Evolutionary conservation across 805 yeast species (phyloP).

Genomic region (Zygotorulaspora sp.): DNA sequence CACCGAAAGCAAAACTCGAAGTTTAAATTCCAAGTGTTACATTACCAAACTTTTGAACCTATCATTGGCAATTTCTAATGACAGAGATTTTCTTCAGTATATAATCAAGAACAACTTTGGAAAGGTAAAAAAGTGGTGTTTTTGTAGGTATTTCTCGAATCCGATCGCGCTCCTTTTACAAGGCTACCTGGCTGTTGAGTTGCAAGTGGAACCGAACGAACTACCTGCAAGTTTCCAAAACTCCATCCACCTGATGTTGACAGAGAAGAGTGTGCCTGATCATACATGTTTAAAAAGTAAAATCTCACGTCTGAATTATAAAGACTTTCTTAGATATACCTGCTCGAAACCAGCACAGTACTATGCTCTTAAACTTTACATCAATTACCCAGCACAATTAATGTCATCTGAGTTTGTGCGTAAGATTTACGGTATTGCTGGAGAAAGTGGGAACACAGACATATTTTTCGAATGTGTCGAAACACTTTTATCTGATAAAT

Average conservation of each 20-base stretch:
- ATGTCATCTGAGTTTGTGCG: slow-evolving; percentile 2
- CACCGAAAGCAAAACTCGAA: slow-evolving; percentile 16
- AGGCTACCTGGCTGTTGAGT: slow-evolving; percentile 12
- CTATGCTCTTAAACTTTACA: slow-evolving; percentile 11
- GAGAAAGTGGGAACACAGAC: background rate
- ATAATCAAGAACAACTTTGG: slow-evolving; percentile 15
- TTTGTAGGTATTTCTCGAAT: slow-evolving; percentile 6
- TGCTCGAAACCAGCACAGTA: slow-evolving; percentile 10
- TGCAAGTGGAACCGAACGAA: slow-evolving; percentile 6
- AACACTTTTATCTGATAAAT: background rate
- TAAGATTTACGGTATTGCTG: background rate
- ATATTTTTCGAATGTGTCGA: background rate
- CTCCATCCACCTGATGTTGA: slow-evolving; percentile 4
- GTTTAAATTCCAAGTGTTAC: slow-evolving; percentile 4
- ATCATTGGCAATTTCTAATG: slow-evolving; percentile 18
- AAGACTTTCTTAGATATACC: slow-evolving; percentile 20
- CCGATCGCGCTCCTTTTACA: slow-evolving; percentile 16
- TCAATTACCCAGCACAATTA: slow-evolving; percentile 10
- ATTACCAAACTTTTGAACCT: slow-evolving; percentile 25
- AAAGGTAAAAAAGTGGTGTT: slow-evolving; percentile 26
- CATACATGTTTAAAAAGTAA: slow-evolving; percentile 8
- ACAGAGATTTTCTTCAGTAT: slow-evolving; percentile 18
- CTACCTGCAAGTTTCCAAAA: slow-evolving; percentile 9
- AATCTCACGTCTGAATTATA: slow-evolving; percentile 19
- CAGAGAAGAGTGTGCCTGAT: slow-evolving; percentile 6